Evolutionary conservation across 495 filamentous ascomycete species (phyloP).

Genomic region (Penicillium samsonianum): DNA sequence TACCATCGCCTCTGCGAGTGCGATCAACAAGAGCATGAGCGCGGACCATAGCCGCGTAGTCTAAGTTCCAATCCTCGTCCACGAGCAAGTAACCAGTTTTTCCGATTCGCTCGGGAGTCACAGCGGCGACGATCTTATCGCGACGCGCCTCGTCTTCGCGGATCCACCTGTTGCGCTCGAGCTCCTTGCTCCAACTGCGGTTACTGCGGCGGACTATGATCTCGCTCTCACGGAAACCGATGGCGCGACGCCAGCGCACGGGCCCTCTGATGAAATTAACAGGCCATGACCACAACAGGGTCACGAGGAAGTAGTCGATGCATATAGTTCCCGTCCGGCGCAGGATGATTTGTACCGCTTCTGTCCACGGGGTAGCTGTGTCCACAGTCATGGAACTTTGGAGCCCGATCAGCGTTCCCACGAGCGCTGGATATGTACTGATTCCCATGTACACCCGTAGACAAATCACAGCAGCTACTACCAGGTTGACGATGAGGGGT

Average conservation of each 20-base stretch:
- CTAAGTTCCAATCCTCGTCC: slow-evolving; percentile 77
- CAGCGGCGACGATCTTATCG: slow-evolving; percentile 61
- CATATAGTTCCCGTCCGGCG: slow-evolving; percentile 60
- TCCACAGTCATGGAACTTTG: slow-evolving; percentile 59
- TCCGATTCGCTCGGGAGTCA: slow-evolving; percentile 59
- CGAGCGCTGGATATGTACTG: slow-evolving; percentile 66
- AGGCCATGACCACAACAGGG: slow-evolving; percentile 75
- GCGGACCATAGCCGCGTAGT: slow-evolving; percentile 71
- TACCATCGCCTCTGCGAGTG: slow-evolving; percentile 47
- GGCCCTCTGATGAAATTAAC: slow-evolving; percentile 67
- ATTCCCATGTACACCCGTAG: slow-evolving; percentile 61
- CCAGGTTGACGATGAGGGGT: slow-evolving; percentile 67
- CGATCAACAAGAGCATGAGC: slow-evolving; percentile 61
- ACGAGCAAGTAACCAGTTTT: slow-evolving; percentile 82
- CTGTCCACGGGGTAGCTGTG: slow-evolving; percentile 49
- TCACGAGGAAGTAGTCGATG: slow-evolving; percentile 68
- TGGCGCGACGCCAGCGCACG: slow-evolving; percentile 64
- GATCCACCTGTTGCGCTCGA: slow-evolving; percentile 47
- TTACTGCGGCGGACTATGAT: slow-evolving; percentile 72
- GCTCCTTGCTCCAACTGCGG: slow-evolving; percentile 33
- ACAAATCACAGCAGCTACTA: slow-evolving; percentile 57
- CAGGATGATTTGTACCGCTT: slow-evolving; percentile 51
- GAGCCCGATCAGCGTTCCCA: slow-evolving; percentile 61
- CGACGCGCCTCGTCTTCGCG: slow-evolving; percentile 48
- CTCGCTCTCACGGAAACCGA: slow-evolving; percentile 71